Conservation (phyloP, 306 rosid genomes). For the Trifolium repens region DNA sequence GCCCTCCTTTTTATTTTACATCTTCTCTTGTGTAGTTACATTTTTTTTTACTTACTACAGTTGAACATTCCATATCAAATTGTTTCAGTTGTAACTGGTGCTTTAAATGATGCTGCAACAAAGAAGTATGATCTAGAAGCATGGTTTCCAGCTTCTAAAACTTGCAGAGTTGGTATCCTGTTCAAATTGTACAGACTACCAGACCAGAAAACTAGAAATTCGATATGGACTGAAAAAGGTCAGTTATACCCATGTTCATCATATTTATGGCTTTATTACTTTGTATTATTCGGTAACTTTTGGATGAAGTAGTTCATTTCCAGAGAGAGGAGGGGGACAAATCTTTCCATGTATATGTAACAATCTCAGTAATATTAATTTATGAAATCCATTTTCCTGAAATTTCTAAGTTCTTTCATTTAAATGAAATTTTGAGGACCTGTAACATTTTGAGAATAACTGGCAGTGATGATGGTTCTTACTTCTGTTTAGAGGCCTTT, state of each 20-base stretch:
- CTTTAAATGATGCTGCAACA: constrained; percentile 96
- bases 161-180: constrained; percentile 92
- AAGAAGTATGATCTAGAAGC: constrained; percentile 95
- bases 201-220: constrained; percentile 81
- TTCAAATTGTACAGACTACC: constrained; percentile 97
- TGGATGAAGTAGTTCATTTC: too few species aligned
- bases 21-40: constrained; percentile 9
- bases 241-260: constrained; percentile 27
- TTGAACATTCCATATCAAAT: constrained; percentile 83
- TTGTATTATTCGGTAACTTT: too few species aligned
- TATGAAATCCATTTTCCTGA: constrained; percentile 10
- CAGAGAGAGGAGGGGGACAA: too few species aligned
- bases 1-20: not conserved
- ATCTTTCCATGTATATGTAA: too few species aligned
- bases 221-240: constrained; percentile 98
- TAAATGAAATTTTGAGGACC: not conserved
- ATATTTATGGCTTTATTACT: not conserved
- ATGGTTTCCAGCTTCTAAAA: constrained; percentile 94
- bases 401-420: constrained; percentile 12
- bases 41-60: constrained; percentile 50
- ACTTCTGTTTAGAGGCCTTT: not conserved
- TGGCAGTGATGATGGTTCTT: constrained; percentile 7
- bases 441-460: constrained; percentile 25
- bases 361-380: not conserved
- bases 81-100: constrained; percentile 92